These are phyloP conservation scores for Fusarium nematophilum DNA, from an alignment of 2,329 filamentous ascomycete genomes.

Conservation along the genomic window DNA sequence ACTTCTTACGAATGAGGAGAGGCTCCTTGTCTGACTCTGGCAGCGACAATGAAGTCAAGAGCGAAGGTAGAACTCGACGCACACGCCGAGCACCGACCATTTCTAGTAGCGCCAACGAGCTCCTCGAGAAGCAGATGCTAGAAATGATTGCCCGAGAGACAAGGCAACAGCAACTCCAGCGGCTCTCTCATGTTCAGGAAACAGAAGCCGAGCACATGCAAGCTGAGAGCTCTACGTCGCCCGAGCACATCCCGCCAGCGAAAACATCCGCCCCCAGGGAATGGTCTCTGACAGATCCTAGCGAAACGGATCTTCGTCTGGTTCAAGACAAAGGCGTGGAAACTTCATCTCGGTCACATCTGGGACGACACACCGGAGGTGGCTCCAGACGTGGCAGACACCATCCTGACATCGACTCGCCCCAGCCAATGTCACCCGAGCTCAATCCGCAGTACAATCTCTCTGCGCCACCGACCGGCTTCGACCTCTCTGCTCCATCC, in stretches of 20 bases:
- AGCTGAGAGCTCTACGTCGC: conserved; percentile 47
- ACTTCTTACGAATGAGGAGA: conserved; percentile 62
- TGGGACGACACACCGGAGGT: conserved; percentile 60
- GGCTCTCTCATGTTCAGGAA: conserved; percentile 48
- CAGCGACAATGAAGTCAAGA: conserved; percentile 60
- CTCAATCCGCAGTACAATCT: conserved; percentile 59
- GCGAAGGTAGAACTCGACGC: conserved; percentile 49
- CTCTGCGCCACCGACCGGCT: conserved; percentile 68
- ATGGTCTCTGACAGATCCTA: conserved; percentile 53
- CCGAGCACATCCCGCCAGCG: conserved; percentile 44
- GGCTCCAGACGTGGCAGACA: conserved; percentile 55
- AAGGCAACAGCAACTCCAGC: conserved; percentile 52
- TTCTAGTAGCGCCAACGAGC: conserved; percentile 60
- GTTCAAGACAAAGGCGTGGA: conserved; percentile 34
- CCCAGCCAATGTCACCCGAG: conserved; percentile 64
- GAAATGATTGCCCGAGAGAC: conserved; percentile 69
- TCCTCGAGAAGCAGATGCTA: conserved; percentile 71
- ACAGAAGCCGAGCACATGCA: conserved; percentile 51
- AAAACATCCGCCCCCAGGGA: conserved; percentile 49
- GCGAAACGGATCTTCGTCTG: conserved; percentile 53
- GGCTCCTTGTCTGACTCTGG: conserved; percentile 71
- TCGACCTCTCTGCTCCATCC: conserved; percentile 71
- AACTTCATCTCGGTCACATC: conserved; percentile 41
- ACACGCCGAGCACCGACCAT: conserved; percentile 57
- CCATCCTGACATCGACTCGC: conserved; percentile 57